Conservation (phyloP, 2,329 filamentous ascomycete genomes). For the Aspergillus glaucus region DNA sequence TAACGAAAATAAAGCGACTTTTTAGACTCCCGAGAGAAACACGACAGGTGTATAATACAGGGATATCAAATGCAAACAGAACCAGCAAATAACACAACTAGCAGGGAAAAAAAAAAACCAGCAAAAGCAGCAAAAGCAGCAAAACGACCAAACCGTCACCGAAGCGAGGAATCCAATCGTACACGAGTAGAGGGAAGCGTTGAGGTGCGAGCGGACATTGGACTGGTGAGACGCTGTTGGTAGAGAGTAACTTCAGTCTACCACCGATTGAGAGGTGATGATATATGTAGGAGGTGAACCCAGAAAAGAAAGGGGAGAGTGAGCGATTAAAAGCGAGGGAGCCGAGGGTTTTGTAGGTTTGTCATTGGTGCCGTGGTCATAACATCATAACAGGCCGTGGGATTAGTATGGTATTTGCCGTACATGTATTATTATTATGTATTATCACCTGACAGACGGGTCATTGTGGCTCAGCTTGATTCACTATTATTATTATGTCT, state of each 20-base stretch:
- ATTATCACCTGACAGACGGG: neutral
- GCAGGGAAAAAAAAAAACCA: slow-evolving; percentile 15
- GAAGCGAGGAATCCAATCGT: slow-evolving; percentile 36
- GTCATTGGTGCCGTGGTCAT: slow-evolving; percentile 17
- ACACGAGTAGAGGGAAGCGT: slow-evolving; percentile 34
- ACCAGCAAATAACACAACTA: slow-evolving; percentile 10
- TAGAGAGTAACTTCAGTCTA: too few species aligned
- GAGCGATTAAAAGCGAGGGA: too few species aligned
- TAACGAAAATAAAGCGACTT: slow-evolving; percentile 13
- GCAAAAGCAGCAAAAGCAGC: slow-evolving; percentile 9
- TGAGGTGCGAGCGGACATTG: slow-evolving; percentile 38
- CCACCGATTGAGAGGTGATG: too few species aligned
- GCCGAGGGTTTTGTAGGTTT: slow-evolving; percentile 7
- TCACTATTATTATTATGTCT: neutral
- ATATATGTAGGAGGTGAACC: too few species aligned
- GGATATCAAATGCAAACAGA: slow-evolving; percentile 4
- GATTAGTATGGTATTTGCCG: neutral
- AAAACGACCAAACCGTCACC: slow-evolving; percentile 33
- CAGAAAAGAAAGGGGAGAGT: too few species aligned
- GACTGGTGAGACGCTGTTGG: slow-evolving; percentile 17
- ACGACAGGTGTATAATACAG: slow-evolving; percentile 9
- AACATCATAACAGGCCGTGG: neutral
- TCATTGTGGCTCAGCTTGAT: neutral
- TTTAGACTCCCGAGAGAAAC: slow-evolving; percentile 5
- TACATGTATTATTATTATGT: neutral